Conservation (phyloP, 345 rosid genomes). For the Dimocarpus longan region DNA sequence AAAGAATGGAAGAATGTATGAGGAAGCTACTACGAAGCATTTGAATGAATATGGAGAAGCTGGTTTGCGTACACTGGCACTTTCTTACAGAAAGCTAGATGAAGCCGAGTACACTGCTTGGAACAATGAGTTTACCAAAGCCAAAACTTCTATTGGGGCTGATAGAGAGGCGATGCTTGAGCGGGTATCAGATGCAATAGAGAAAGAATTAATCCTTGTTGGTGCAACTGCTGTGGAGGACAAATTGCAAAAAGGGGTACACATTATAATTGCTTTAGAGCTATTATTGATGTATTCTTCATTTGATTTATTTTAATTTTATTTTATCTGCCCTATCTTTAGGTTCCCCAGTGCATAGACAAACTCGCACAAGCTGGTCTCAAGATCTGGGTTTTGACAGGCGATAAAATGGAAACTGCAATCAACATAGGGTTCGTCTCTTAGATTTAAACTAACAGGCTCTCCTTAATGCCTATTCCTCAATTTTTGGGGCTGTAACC, state of each 20-base stretch:
- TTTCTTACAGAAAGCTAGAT: conserved; percentile 72
- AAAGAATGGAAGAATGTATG: conserved; percentile 68
- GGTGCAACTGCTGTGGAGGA: conserved; percentile 99
- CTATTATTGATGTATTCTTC: conserved; percentile 9
- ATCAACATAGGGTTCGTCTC: conserved; percentile 89
- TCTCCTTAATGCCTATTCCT: conserved; percentile 20
- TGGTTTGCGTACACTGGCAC: conserved; percentile 84
- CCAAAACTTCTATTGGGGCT: conserved; percentile 77
- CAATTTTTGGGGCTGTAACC: conserved; percentile 14
- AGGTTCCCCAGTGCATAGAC: conserved; percentile 99
- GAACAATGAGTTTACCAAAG: conserved; percentile 80
- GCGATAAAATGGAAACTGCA: conserved; percentile 99
- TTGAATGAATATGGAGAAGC: conserved; percentile 96
- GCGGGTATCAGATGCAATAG: conserved; percentile 76
- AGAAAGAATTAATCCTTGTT: conserved; percentile 80
- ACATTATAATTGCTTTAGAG: conserved; percentile 14
- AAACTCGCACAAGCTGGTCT: conserved; percentile 98
- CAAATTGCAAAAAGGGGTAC: conserved; percentile 95
- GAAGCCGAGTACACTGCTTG: conserved; percentile 77
- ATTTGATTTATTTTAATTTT: conserved; percentile 27
- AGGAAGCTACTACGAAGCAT: conserved; percentile 67
- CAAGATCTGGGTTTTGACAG: conserved; percentile 97
- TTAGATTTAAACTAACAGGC: conserved; percentile 6
- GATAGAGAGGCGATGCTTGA: conserved; percentile 85
- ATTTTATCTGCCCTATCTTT: conserved; percentile 20